These are phyloP conservation scores for Trichocladium uniseriatum DNA, from an alignment of 495 filamentous ascomycete genomes.

Conservation along the genomic window DNA sequence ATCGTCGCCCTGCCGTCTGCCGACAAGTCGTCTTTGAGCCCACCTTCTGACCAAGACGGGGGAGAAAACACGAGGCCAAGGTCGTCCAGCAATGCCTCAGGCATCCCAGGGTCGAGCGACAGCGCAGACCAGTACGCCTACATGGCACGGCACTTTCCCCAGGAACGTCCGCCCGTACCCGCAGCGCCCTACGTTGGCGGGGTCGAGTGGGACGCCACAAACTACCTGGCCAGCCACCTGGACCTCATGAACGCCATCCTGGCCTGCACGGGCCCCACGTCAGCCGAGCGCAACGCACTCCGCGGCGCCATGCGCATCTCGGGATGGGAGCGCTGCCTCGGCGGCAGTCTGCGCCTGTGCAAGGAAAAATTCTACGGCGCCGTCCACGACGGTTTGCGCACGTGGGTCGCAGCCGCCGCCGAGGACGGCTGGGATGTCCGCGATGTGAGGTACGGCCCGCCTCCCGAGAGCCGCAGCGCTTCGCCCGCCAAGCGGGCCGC, in stretches of 20 bases:
- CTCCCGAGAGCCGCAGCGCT: slow-evolving; percentile 37
- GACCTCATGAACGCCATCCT: slow-evolving; percentile 88
- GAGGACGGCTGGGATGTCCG: slow-evolving; percentile 82
- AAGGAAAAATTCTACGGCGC: slow-evolving; percentile 95
- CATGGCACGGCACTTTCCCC: slow-evolving; percentile 68
- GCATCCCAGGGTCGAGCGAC: slow-evolving; percentile 7
- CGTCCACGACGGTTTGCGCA: slow-evolving; percentile 79
- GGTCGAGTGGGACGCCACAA: slow-evolving; percentile 98
- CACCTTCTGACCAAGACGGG: background rate
- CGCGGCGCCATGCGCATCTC: slow-evolving; percentile 68
- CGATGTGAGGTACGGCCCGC: slow-evolving; percentile 65
- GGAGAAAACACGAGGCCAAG: background rate
- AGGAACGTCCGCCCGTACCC: slow-evolving; percentile 80
- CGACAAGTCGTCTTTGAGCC: slow-evolving; percentile 13
- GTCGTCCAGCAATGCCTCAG: background rate
- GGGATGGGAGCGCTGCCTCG: slow-evolving; percentile 88
- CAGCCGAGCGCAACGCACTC: slow-evolving; percentile 65
- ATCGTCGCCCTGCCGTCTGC: slow-evolving; percentile 56
- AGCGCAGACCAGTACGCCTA: slow-evolving; percentile 38
- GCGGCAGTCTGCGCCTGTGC: slow-evolving; percentile 72
- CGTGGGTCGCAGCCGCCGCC: slow-evolving; percentile 78
- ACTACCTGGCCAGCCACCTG: slow-evolving; percentile 84
- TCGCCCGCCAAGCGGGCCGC: slow-evolving; percentile 40
- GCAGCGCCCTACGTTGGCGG: slow-evolving; percentile 95
- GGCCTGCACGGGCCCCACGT: slow-evolving; percentile 62